Conservation (phyloP, 495 filamentous ascomycete species). For the Gamarada debralockiae region DNA sequence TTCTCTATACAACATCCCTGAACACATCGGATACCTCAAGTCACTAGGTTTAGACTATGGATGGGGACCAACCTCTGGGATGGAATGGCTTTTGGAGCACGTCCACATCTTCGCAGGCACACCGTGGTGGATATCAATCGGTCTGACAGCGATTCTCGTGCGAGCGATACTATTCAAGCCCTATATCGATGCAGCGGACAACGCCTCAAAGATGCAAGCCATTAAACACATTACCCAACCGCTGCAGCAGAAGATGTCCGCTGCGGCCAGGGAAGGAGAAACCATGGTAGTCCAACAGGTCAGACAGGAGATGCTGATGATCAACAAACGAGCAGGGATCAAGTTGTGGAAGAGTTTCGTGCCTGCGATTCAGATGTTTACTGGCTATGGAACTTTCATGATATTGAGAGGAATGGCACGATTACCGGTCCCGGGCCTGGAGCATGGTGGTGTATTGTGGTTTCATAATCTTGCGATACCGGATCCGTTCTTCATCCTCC, state of each 20-base stretch:
- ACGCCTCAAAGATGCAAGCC: constrained; percentile 44
- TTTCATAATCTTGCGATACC: constrained; percentile 70
- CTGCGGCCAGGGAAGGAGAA: constrained; percentile 34
- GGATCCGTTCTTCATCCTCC: constrained; percentile 78
- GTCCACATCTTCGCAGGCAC: constrained; percentile 67
- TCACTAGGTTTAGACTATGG: constrained; percentile 82
- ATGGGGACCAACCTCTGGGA: constrained; percentile 64
- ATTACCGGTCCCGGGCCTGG: constrained; percentile 76
- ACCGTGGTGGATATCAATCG: constrained; percentile 80
- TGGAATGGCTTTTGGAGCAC: constrained; percentile 77
- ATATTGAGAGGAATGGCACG: constrained; percentile 67
- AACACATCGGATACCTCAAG: constrained; percentile 78
- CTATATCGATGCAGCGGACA: constrained; percentile 56
- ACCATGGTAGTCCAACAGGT: constrained; percentile 33
- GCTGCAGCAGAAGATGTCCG: constrained; percentile 47
- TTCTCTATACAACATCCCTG: constrained; percentile 48
- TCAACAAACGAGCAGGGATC: constrained; percentile 53
- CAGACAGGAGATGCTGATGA: constrained; percentile 38
- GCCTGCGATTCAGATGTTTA: constrained; percentile 60
- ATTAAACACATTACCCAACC: constrained; percentile 43
- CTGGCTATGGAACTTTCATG: constrained; percentile 78
- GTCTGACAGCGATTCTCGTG: constrained; percentile 56
- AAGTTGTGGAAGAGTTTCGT: constrained; percentile 46
- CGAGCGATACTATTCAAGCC: constrained; percentile 63
- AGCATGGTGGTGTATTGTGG: constrained; percentile 69